A percentile compares a stretch with the other conserved stretches of the same genome.
Conservation (phyloP, 2,329 filamentous ascomycete species). For the Talaromyces marneffei region DNA sequence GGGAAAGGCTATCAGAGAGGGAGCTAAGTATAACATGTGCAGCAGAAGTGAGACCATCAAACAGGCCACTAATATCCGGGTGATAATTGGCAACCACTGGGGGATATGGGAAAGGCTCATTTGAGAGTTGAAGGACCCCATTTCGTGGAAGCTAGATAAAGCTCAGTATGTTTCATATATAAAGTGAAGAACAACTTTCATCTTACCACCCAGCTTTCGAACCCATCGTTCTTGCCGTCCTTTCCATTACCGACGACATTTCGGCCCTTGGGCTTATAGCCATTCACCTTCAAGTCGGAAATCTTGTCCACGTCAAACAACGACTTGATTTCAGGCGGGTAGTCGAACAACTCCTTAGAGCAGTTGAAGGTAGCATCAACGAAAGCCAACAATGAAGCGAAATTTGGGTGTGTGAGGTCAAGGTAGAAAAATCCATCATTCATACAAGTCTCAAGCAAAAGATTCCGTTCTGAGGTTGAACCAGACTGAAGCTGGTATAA, state of each 20-base stretch:
- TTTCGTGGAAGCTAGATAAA: neutral
- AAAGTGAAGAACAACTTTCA: neutral
- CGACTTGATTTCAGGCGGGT: neutral
- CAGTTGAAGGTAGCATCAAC: constrained; percentile 4
- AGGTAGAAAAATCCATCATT: neutral
- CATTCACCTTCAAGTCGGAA: neutral
- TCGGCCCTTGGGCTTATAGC: neutral
- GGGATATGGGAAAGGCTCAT: neutral
- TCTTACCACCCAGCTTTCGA: constrained; percentile 6
- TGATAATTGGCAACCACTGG: neutral
- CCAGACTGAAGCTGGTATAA: neutral
- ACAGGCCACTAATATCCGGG: neutral
- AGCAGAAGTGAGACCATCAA: neutral
- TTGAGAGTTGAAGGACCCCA: neutral
- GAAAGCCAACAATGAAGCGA: neutral
- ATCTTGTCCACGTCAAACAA: constrained; percentile 7
- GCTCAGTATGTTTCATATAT: neutral
- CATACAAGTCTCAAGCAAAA: neutral
- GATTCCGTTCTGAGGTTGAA: neutral
- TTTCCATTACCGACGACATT: neutral
- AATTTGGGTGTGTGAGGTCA: neutral
- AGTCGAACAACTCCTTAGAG: neutral
- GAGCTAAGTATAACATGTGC: neutral
- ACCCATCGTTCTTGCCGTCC: neutral
- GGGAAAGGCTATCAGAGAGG: neutral